Evolutionary conservation across 768 basidiomycete genomes (phyloP).

Genomic region (Macrolepiota albuminosa): DNA sequence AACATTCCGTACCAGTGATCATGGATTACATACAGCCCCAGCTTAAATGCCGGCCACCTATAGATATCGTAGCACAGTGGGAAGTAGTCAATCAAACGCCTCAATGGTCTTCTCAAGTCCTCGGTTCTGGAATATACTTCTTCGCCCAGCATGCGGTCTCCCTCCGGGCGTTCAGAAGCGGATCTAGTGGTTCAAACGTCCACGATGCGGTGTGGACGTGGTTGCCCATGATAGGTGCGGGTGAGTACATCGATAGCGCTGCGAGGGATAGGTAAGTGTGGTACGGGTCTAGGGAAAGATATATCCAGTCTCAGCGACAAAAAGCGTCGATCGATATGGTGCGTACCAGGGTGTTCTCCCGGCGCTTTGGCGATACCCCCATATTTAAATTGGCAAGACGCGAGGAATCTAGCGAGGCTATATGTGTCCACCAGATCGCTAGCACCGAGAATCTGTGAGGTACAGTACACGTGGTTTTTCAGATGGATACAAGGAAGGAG

Average conservation of each 20-base stretch:
- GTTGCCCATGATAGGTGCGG: constrained; percentile 34
- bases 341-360: constrained; percentile 68
- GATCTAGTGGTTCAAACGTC: constrained; percentile 58
- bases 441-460: constrained; percentile 64
- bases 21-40: not conserved
- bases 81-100: not conserved
- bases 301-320: constrained; percentile 1
- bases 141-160: constrained; percentile 68
- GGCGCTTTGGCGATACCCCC: constrained; percentile 89
- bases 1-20: not conserved
- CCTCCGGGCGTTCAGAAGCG: constrained; percentile 63
- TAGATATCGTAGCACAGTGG: not conserved
- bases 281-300: constrained; percentile 65
- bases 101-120: not conserved
- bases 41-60: not conserved
- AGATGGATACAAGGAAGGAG: not conserved
- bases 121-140: constrained; percentile 42
- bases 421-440: constrained; percentile 50
- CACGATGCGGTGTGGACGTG: constrained; percentile 36
- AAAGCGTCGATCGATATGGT: not conserved
- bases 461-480: not conserved
- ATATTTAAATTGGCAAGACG: constrained; percentile 77
- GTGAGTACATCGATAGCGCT: constrained; percentile 64
- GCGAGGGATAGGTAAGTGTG: constrained; percentile 93
- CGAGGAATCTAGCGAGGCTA: constrained; percentile 60